Evolutionary conservation across 805 yeast species (phyloP).

Genomic region (Monosporozyma aquatica): DNA sequence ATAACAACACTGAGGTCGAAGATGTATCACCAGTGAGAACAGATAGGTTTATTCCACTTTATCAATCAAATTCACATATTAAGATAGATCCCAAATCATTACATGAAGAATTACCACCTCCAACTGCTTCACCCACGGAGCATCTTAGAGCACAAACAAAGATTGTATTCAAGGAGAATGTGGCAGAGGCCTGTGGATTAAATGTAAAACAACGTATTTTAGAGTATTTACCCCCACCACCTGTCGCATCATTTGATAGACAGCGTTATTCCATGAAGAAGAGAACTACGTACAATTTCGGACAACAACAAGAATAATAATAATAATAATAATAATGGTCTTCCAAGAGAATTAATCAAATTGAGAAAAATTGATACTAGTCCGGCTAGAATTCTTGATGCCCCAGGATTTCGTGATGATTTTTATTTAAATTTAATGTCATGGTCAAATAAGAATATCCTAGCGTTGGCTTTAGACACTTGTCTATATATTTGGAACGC

Average conservation of each 20-base stretch:
- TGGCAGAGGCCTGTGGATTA: constrained; percentile 91
- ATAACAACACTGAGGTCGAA: background rate
- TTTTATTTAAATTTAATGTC: constrained; percentile 78
- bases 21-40: constrained; percentile 22
- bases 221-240: constrained; percentile 81
- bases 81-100: constrained; percentile 20
- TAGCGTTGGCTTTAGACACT: constrained; percentile 82
- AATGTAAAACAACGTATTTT: constrained; percentile 73
- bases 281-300: constrained; percentile 25
- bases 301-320: constrained; percentile 3
- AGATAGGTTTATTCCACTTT: constrained; percentile 55
- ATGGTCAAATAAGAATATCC: constrained; percentile 75
- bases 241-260: constrained; percentile 36
- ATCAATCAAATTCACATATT: constrained; percentile 37
- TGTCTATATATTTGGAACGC: constrained; percentile 92
- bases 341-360: constrained; percentile 46
- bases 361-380: constrained; percentile 73
- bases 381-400: constrained; percentile 90
- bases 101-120: constrained; percentile 37
- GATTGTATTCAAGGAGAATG: constrained; percentile 58
- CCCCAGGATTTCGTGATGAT: constrained; percentile 91
- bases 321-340: background rate
- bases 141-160: constrained; percentile 37
- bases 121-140: constrained; percentile 39
- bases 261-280: constrained; percentile 24